phyloP scores from a whole-genome alignment of 768 basidiomycete species.

The Tulasnella sp. region DNA sequence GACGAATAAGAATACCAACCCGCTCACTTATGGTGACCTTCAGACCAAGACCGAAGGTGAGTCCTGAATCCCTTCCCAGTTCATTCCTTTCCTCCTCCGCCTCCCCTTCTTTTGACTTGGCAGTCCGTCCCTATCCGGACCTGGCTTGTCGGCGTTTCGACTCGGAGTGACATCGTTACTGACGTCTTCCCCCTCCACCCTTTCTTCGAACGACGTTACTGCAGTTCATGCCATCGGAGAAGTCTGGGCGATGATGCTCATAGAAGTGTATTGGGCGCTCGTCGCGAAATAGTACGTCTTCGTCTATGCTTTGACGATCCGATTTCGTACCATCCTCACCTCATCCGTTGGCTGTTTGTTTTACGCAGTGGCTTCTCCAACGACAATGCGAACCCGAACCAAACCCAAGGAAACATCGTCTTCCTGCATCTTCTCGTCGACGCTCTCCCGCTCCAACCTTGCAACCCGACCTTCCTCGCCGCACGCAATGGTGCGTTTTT shows the following conservation, averaged over 20 bases:
- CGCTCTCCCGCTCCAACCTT: constrained; percentile 21
- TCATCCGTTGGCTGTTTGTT: constrained; percentile 36
- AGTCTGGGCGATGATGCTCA: constrained; percentile 18
- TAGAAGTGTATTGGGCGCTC: constrained; percentile 16
- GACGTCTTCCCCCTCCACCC: no score
- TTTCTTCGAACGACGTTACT: no score
- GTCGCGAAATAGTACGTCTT: constrained; percentile 2
- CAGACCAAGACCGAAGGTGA: constrained; percentile 34
- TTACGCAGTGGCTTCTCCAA: neutral
- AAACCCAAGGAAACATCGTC: constrained; percentile 17
- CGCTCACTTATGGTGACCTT: constrained; percentile 38
- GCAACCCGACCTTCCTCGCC: constrained; percentile 26
- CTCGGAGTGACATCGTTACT: no score
- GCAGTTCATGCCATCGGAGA: constrained; percentile 21
- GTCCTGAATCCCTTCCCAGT: neutral
- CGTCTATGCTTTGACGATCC: no score
- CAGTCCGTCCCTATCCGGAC: no score
- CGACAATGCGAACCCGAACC: neutral
- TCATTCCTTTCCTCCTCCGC: neutral
- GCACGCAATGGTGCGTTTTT: constrained; percentile 42
- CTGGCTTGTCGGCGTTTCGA: no score
- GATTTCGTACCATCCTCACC: no score
- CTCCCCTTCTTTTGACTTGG: no score
- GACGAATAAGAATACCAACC: constrained; percentile 42
- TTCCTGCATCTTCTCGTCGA: constrained; percentile 9